Base-by-base conservation (phyloP, 2,329 filamentous ascomycete species). In the Lasiodiplodia citricola region DNA sequence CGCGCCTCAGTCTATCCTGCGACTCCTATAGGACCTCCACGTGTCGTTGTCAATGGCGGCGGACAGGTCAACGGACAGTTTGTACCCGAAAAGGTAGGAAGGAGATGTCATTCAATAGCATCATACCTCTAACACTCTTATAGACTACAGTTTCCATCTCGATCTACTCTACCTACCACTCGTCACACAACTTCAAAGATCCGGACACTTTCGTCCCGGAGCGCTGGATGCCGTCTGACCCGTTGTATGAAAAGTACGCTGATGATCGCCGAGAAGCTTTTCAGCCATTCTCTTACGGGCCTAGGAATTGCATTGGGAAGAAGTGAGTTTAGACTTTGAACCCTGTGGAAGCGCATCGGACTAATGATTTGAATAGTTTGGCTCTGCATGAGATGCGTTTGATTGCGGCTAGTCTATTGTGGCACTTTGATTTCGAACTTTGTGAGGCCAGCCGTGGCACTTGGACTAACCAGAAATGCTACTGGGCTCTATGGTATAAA, bases 351-450 rank as follows among this genome's bases (percentile, higher is more conserved):
- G n/a, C 10, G 11, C 51, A 2, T 54, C 14, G 18, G 4, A 16
- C 23, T 54, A 2, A 54, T 28, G 4, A 54, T 13, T n/a, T n/a
- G 21, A 13, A 60, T 38, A 79, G 77, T 37, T 71, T 80, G 72
- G 78, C 77, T 21, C 75, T 76, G 51, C 75, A 82, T 25, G 81
- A 83, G 69, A 80, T 82, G 75, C 80, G 80, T 2, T 72, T 82
- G 0, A 76, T 83, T 21, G 70, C 80, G 4, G 70, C 78, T 6
- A 80, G 78, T 21, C 66, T 81, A 0, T 57, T 81, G 3, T 80
- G 74, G 67, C 71, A 76, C 37, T 83, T 82, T 50, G 81, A 83
- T 54, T 55, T 82, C 3, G 73, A 78, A 67, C 68, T 80, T 35
- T 70, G 73, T 21, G 54, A 71, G 10, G 63, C 69, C 35, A 73